These are phyloP conservation scores for Fusarium xylarioides DNA, from an alignment of 2,329 filamentous ascomycete species.

Conservation along the genomic window DNA sequence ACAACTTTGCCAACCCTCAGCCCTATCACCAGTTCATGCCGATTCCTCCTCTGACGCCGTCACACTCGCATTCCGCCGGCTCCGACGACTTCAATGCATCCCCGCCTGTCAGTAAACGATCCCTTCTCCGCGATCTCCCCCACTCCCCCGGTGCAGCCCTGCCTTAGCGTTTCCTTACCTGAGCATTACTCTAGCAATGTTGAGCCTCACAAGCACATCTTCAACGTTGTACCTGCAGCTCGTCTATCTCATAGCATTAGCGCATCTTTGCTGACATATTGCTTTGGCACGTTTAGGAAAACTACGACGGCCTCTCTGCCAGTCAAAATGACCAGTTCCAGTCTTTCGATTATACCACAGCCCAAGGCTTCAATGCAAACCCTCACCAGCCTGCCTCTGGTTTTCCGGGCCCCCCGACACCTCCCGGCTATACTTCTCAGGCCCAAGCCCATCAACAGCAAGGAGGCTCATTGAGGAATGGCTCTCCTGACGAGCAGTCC, in stretches of 20 bases:
- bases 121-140: constrained; percentile 40
- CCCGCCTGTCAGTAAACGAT: constrained; percentile 59
- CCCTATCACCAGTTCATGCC: constrained; percentile 64
- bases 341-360: constrained; percentile 53
- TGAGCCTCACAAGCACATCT: constrained; percentile 20
- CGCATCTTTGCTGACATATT: constrained; percentile 19
- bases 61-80: constrained; percentile 62
- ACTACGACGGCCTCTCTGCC: constrained; percentile 57
- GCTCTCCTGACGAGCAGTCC: constrained; percentile 47
- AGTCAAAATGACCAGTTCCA: constrained; percentile 56
- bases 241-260: constrained; percentile 18
- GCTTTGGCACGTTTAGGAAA: constrained; percentile 52
- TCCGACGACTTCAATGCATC: constrained; percentile 66
- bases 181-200: constrained; percentile 47
- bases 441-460: constrained; percentile 38
- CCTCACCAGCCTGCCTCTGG: constrained; percentile 47
- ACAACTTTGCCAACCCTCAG: constrained; percentile 59
- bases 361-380: constrained; percentile 51
- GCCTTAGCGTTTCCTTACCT: constrained; percentile 46
- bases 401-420: constrained; percentile 60
- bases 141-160: constrained; percentile 41
- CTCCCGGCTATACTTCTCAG: constrained; percentile 53
- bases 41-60: constrained; percentile 63
- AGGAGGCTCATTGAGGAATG: constrained; percentile 35
- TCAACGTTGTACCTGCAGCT: constrained; percentile 22